Base-by-base conservation (phyloP, 2,329 filamentous ascomycete genomes). In the Beauveria sp. region DNA sequence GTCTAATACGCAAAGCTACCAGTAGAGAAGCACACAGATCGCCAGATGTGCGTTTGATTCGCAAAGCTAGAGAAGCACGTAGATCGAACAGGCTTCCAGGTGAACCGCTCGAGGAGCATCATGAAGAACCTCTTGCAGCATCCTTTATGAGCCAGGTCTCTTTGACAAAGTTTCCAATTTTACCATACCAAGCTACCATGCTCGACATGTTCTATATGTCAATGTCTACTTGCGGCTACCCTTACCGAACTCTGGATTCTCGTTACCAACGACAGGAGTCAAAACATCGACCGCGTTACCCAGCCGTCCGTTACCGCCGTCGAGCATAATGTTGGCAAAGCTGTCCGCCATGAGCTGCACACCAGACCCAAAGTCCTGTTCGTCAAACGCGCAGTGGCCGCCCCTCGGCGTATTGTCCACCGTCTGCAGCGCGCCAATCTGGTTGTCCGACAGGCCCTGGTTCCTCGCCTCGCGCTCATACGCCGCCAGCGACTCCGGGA, bases 381-480 rank as follows among this genome's bases (percentile, higher is more conserved):
- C 79, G 67, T 86, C 83, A 63, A 86, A 86, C 58, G 76, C 82
- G 72, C 83, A 86, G 69, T 86, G 83, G 0, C 82, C 83, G 43
- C 82, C 82, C 24, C 75, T 71, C 2, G 83, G 82, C 3, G 78
- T 77, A 65, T 83, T 84, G 65, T 86, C 80, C 1, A 83, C 81
- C 1, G 83, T 86, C 73, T 84, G 82, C 60, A 83, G 68, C 3
- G 74, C 70, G 34, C 79, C 81, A 66, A 84, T 74, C 66, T 82
- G 73, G 34, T 67, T 69, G 0, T 74, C 67, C 46, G 65, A 71
- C 40, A 85, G 61, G 0, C 83, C 82, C 1, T 75, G 75, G 14
- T 67, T 64, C 0, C 72, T 65, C 6, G 77, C 82, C 5, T 80
- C 66, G 65, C 79, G 69, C 70, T 84, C 80, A 64, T 82, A 85